Percentiles rank a stretch among this genome's conserved stretches.
phyloP scores from a whole-genome alignment of 73 alveolate species.

The Tetrahymena borealis region DNA sequence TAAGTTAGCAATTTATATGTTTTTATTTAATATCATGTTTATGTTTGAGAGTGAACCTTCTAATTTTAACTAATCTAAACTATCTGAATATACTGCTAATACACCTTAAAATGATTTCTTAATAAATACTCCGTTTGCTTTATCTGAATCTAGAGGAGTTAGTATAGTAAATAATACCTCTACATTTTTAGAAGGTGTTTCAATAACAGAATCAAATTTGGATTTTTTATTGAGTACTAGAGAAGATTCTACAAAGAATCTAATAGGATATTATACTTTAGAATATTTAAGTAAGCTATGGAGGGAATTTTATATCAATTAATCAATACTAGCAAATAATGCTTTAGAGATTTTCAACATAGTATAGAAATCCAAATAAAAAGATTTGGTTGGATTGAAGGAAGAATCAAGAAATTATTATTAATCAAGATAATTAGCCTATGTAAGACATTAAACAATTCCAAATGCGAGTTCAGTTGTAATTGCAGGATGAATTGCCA shows the following conservation, averaged over 20 bases:
- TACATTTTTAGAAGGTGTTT: not conserved
- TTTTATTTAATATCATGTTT: not conserved
- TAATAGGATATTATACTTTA: not conserved
- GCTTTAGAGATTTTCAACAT: not conserved
- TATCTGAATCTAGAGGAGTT: not conserved
- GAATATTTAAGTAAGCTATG: not conserved
- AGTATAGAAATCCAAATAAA: not conserved
- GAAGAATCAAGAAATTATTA: not conserved
- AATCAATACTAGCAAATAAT: not conserved
- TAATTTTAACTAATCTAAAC: not conserved
- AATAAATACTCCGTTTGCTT: not conserved
- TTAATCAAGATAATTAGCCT: not conserved
- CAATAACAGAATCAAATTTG: not conserved
- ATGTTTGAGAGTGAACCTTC: not conserved
- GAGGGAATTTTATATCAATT: not conserved
- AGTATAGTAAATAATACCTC: not conserved
- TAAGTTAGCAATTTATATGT: not conserved
- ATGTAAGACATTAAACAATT: not conserved
- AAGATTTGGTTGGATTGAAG: not conserved
- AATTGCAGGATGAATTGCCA: not conserved
- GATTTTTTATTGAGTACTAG: not conserved
- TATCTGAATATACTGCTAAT: not conserved
- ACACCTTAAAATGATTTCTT: not conserved
- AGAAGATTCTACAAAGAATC: not conserved
- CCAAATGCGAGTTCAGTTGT: not conserved